Evolutionary conservation across 2,329 filamentous ascomycete species (phyloP).

Genomic region (Penicillium capsulatum): DNA sequence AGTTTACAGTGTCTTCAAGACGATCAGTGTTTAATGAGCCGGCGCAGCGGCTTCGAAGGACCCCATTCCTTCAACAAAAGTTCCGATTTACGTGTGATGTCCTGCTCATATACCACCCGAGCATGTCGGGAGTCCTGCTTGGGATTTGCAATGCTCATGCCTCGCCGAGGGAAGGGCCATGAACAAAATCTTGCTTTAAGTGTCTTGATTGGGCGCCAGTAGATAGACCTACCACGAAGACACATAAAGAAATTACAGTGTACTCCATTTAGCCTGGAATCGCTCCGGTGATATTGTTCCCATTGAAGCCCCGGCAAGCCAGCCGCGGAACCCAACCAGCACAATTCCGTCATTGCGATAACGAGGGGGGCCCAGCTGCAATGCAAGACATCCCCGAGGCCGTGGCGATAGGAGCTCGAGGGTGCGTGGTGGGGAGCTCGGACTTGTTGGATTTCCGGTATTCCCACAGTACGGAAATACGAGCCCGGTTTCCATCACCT

Average conservation of each 20-base stretch:
- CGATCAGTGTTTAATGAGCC: slow-evolving; percentile 71
- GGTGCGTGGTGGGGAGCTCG: too few relatives aligned
- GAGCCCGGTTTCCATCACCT: too few relatives aligned
- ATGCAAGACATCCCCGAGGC: slow-evolving; percentile 4
- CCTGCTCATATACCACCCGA: slow-evolving; percentile 27
- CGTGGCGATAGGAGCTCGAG: not conserved
- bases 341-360: slow-evolving; percentile 1
- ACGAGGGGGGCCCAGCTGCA: slow-evolving; percentile 6
- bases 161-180: slow-evolving; percentile 13
- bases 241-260: too few relatives aligned
- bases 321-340: not conserved
- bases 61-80: slow-evolving; percentile 5
- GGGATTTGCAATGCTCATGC: slow-evolving; percentile 15
- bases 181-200: slow-evolving; percentile 12
- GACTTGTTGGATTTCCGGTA: too few relatives aligned
- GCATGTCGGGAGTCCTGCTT: slow-evolving; percentile 16
- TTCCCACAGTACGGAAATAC: too few relatives aligned
- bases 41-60: slow-evolving; percentile 6
- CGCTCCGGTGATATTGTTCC: too few relatives aligned
- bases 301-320: too few relatives aligned
- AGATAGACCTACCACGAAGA: slow-evolving; percentile 4
- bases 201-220: slow-evolving; percentile 4
- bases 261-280: too few relatives aligned
- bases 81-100: slow-evolving; percentile 24
- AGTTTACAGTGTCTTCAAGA: slow-evolving; percentile 65